Evolutionary conservation across 805 yeast genomes (phyloP).

Genomic region (Pichia ethanolica): DNA sequence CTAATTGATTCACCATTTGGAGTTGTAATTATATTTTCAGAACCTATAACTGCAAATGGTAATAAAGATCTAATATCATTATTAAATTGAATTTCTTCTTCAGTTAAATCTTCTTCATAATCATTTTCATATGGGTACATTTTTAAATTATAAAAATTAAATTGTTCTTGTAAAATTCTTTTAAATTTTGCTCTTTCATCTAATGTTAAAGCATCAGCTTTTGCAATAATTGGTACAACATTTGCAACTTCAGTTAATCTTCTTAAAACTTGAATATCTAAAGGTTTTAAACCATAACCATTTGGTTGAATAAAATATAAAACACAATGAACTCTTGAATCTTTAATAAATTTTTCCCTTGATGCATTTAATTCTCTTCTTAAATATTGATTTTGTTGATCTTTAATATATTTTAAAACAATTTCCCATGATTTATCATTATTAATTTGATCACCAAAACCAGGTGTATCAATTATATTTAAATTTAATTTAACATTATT

Average conservation of each 20-base stretch:
- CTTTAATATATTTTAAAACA: slow-evolving; percentile 86
- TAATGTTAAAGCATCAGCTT: slow-evolving; percentile 81
- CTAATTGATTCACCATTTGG: slow-evolving; percentile 74
- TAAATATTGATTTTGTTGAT: slow-evolving; percentile 84
- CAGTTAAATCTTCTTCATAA: slow-evolving; percentile 37
- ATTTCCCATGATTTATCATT: slow-evolving; percentile 97
- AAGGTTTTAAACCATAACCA: slow-evolving; percentile 72
- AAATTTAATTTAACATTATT: slow-evolving; percentile 81
- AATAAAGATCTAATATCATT: slow-evolving; percentile 66
- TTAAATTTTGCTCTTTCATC: slow-evolving; percentile 79
- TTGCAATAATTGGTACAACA: slow-evolving; percentile 93
- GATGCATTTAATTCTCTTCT: slow-evolving; percentile 93
- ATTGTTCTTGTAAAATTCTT: slow-evolving; percentile 68
- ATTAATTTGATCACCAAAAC: slow-evolving; percentile 94
- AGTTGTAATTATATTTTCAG: slow-evolving; percentile 62
- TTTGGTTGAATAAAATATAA: slow-evolving; percentile 88
- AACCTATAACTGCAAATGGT: slow-evolving; percentile 94
- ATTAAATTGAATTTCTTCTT: slow-evolving; percentile 67
- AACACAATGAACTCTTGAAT: slow-evolving; percentile 90
- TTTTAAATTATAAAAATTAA: slow-evolving; percentile 60
- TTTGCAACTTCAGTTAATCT: slow-evolving; percentile 85
- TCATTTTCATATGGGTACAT: slow-evolving; percentile 72
- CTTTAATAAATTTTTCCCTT: slow-evolving; percentile 74
- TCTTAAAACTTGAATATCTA: slow-evolving; percentile 77
- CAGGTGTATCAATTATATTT: slow-evolving; percentile 93